Evolutionary conservation across 176 grass and related monocot genomes (phyloP).

Genomic region (Phragmites australis): DNA sequence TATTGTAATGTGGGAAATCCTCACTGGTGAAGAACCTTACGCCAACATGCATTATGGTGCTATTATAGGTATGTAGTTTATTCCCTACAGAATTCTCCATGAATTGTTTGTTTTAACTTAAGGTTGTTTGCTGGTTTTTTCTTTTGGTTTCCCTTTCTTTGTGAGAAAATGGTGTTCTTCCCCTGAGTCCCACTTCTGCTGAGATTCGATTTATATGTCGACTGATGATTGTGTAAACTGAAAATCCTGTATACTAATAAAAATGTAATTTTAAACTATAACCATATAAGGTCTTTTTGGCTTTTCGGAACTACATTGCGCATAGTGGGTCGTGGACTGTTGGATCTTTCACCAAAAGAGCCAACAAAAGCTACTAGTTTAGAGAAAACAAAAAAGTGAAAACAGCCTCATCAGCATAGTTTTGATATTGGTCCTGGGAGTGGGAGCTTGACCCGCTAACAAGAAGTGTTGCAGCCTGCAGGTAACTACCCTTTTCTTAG

Average conservation of each 20-base stretch:
- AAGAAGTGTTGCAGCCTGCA: too few species aligned
- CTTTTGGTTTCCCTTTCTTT: conserved; percentile 9
- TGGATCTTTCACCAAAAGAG: background rate
- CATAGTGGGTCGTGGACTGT: background rate
- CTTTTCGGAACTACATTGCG: background rate
- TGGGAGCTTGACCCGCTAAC: background rate
- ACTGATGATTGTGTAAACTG: background rate
- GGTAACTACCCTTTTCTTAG: too few species aligned
- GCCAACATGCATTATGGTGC: conserved; percentile 94
- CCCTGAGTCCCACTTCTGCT: background rate
- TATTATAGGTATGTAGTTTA: conserved; percentile 69
- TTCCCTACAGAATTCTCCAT: background rate
- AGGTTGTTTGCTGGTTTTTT: background rate
- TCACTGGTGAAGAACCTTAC: conserved; percentile 86
- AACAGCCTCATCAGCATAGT: too few species aligned
- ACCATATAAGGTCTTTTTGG: too few species aligned
- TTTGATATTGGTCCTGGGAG: background rate
- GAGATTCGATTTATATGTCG: background rate
- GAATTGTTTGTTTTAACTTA: conserved; percentile 4
- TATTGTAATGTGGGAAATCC: conserved; percentile 93
- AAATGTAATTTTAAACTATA: background rate
- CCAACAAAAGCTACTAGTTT: background rate
- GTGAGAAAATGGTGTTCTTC: conserved; percentile 5
- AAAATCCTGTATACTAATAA: background rate
- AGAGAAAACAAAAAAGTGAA: background rate